Evolutionary conservation across 2,329 filamentous ascomycete genomes (phyloP), one percentile per base, ranked within the genome.

Genomic region (Fonsecaea pugnacius): DNA sequence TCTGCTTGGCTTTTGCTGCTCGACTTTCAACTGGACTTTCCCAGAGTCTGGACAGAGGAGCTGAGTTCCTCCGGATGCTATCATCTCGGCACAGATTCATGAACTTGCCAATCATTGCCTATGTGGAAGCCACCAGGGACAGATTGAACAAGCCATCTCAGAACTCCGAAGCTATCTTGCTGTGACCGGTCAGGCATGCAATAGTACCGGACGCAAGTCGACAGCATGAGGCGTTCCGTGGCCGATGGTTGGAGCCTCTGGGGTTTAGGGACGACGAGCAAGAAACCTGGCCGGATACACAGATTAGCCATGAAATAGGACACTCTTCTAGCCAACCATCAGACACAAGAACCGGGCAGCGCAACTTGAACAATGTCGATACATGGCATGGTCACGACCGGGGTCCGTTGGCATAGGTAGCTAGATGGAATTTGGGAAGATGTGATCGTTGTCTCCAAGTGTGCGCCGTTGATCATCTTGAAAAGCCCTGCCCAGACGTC

Each of bases 81-180:
- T 58, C 16, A 58, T 30, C 14, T 16, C 8, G 8, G 3, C 2
- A 1, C 38, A 58, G 32, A 2, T 58, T 1, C 14, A 9, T 7
- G 10, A 16, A 18, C 30, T 58, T 14, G 55, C 55, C 10, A 14
- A 16, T 9, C 16, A 46, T 8, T 58, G 55, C 43, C 55, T 58
- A 18, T 58, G 38, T n/a, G 1, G 21, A 2, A 12, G 1, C 30
- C 55, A 58, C 16, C 5, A 21, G 12, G 21, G 18, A 30, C 40
- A 58, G 35, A 21, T 58, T 16, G 16, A 16, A 2, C 21, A 24
- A 21, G 55, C n/a, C 43, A 48, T n/a, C 35, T 24, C 24, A 35
- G 40, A 32, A 18, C 8, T 14, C 2, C 24, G 16, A 48, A 12
- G 43, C 9, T 24, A 48, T 16, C 43, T 48, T 48, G 43, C 21